These are phyloP conservation scores for Agrocybe praecox DNA, from an alignment of 768 basidiomycete genomes.

Conservation along the genomic window DNA sequence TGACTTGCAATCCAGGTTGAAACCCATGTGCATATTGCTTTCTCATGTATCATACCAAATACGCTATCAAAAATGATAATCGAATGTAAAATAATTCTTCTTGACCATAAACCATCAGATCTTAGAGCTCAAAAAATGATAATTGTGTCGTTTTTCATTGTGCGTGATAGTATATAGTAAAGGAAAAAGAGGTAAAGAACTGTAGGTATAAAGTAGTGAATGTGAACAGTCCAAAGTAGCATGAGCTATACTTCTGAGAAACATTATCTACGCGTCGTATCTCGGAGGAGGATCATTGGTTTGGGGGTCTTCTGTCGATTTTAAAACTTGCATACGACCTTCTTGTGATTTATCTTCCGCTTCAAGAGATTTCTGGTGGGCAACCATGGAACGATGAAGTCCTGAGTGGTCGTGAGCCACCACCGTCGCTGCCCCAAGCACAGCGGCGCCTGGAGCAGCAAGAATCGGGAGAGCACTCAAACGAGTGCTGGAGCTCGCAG, in stretches of 20 bases:
- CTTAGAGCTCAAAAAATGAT: too few species aligned
- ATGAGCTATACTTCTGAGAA: neutral
- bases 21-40: too few species aligned
- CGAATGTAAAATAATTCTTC: too few species aligned
- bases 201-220: neutral
- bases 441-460: neutral
- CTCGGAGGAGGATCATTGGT: slow-evolving; percentile 21
- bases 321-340: slow-evolving; percentile 1
- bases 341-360: slow-evolving; percentile 17
- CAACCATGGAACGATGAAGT: slow-evolving; percentile 22
- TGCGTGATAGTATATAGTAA: too few species aligned
- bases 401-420: slow-evolving; percentile 9
- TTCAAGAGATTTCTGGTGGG: slow-evolving; percentile 28
- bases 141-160: too few species aligned
- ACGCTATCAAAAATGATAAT: too few species aligned
- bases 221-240: neutral
- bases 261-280: slow-evolving; percentile 16
- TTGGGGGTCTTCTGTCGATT: slow-evolving; percentile 3
- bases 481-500: slow-evolving; percentile 1
- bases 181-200: neutral
- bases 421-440: too few species aligned
- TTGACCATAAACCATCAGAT: too few species aligned
- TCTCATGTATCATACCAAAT: too few species aligned
- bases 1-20: too few species aligned
- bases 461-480: slow-evolving; percentile 1